Evolutionary conservation across 352 stramenopile species (phyloP).

Genomic region (Pythium graminicola): DNA sequence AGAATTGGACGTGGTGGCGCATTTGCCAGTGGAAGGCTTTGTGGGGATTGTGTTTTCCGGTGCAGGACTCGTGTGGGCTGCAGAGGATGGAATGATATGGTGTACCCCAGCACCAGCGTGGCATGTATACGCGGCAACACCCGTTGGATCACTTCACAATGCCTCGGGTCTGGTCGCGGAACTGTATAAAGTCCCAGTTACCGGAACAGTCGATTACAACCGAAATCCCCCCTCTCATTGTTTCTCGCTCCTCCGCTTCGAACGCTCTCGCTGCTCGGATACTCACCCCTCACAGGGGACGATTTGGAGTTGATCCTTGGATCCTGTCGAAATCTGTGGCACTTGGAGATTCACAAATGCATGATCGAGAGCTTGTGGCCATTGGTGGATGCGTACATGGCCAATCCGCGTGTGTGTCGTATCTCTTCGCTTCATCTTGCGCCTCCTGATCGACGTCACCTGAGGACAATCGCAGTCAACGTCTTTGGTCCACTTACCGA

Average conservation of each 20-base stretch:
- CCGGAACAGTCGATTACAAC: not conserved
- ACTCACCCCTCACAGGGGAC: not conserved
- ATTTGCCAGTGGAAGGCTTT: not conserved
- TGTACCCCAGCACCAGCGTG: not conserved
- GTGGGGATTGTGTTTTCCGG: constrained; percentile 1
- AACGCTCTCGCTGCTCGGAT: not conserved
- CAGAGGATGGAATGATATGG: not conserved
- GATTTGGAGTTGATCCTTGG: constrained; percentile 1
- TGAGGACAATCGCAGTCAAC: not conserved
- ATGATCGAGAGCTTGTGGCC: constrained; percentile 3
- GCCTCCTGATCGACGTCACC: not conserved
- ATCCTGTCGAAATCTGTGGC: not conserved
- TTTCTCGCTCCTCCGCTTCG: constrained; percentile 7
- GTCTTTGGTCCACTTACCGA: constrained; percentile 3
- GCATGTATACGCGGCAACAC: not conserved
- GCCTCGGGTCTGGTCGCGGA: not conserved
- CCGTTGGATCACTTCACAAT: not conserved
- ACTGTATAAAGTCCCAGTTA: not conserved
- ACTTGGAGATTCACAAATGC: not conserved
- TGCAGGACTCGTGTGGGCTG: constrained; percentile 1
- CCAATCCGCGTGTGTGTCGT: not conserved
- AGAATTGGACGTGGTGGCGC: constrained; percentile 2
- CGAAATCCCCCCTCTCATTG: not conserved
- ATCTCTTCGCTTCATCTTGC: constrained; percentile 2
- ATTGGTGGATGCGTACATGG: constrained; percentile 2